Percentiles rank a stretch among this genome's conserved stretches.
These are phyloP conservation scores for Linum usitatissimum DNA, from an alignment of 345 rosid species.

Conservation along the genomic window DNA sequence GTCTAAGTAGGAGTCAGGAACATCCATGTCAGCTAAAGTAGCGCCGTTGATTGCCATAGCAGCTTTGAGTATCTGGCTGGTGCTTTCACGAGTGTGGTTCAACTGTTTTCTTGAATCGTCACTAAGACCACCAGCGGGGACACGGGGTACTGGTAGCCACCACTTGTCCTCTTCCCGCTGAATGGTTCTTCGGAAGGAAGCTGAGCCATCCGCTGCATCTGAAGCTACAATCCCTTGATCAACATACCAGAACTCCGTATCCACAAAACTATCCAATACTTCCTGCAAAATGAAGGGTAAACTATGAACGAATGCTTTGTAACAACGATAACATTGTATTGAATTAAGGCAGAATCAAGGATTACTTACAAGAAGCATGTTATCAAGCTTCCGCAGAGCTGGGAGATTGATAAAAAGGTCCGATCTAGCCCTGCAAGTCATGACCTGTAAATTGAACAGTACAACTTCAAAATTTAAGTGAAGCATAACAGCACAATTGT, in stretches of 20 bases:
- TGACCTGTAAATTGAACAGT: conserved; percentile 40
- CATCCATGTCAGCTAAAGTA: conserved; percentile 73
- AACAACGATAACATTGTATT: background rate
- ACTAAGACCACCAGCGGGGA: conserved; percentile 66
- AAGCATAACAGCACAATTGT: background rate
- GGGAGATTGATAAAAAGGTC: conserved; percentile 90
- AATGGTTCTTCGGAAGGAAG: conserved; percentile 56
- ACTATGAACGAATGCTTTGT: conserved; percentile 9
- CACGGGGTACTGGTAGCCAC: conserved; percentile 97
- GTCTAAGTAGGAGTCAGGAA: conserved; percentile 74
- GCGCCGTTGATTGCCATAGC: conserved; percentile 90
- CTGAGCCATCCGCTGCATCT: conserved; percentile 52
- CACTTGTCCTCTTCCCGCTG: conserved; percentile 98
- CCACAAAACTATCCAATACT: conserved; percentile 65
- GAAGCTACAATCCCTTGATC: conserved; percentile 83
- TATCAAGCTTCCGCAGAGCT: conserved; percentile 82
- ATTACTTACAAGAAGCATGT: conserved; percentile 82
- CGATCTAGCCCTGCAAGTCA: conserved; percentile 87
- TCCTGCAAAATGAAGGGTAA: conserved; percentile 40
- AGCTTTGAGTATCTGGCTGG: conserved; percentile 92
- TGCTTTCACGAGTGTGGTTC: conserved; percentile 85
- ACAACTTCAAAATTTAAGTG: background rate
- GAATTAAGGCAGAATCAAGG: conserved; percentile 2
- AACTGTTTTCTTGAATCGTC: conserved; percentile 68
- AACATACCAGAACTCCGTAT: conserved; percentile 86